Percentiles rank a stretch among this genome's conserved stretches.
Conservation (phyloP, 441 rosid species). For the Eutrema salsugineum region DNA sequence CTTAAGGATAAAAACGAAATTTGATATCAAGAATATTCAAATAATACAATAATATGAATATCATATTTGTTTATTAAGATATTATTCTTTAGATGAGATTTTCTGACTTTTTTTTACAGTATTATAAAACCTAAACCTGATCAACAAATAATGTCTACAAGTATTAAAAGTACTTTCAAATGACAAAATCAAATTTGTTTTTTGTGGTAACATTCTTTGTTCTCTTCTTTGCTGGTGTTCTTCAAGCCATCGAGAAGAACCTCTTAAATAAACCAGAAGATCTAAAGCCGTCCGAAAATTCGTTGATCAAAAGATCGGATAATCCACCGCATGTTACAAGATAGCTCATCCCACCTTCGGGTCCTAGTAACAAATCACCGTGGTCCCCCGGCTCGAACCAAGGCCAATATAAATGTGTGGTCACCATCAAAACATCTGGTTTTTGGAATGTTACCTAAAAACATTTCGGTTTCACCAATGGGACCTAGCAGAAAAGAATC, state of each 20-base stretch:
- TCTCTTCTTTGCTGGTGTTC: background rate
- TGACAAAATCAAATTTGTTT: conserved; percentile 11
- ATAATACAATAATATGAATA: no score
- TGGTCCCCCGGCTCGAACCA: background rate
- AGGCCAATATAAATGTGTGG: background rate
- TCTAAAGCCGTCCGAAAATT: background rate
- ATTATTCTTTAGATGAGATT: no score
- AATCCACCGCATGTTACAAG: background rate
- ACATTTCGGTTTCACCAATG: background rate
- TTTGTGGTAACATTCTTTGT: background rate
- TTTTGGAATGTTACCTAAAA: conserved; percentile 16
- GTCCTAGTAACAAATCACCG: background rate
- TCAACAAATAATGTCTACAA: background rate
- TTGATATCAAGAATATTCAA: no score
- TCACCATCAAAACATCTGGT: conserved; percentile 12
- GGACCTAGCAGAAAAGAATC: conserved; percentile 7
- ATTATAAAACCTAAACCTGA: background rate
- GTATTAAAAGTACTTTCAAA: background rate
- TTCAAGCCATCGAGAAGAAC: background rate
- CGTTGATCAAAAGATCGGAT: background rate
- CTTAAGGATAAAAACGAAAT: no score
- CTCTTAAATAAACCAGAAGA: background rate
- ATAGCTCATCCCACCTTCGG: background rate
- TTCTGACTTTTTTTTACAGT: no score
- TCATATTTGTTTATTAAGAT: no score